Evolutionary conservation across 1,284 basidiomycete species (phyloP).

Genomic region (Hymenochaete sp.): DNA sequence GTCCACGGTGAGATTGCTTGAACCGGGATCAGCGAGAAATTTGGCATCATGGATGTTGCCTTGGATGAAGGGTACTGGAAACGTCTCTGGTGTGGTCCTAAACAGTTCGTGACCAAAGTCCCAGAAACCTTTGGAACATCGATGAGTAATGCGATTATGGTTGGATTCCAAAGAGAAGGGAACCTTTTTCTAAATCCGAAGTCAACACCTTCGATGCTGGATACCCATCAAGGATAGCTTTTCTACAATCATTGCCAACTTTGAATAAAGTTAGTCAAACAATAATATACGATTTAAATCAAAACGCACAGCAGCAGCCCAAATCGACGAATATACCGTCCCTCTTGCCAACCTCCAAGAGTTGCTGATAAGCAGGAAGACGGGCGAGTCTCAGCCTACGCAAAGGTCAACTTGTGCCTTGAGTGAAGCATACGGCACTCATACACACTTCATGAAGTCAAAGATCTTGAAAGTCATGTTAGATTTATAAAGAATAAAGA

Average conservation of each 20-base stretch:
- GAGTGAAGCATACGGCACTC: no score
- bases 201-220: constrained; percentile 21
- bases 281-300: not conserved
- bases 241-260: constrained; percentile 23
- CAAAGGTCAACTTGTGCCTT: no score
- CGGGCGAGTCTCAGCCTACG: no score
- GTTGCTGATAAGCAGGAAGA: constrained; percentile 34
- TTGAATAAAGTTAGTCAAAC: not conserved
- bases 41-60: constrained; percentile 26
- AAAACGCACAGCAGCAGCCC: not conserved
- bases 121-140: constrained; percentile 24
- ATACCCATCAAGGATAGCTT: constrained; percentile 21
- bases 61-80: constrained; percentile 27
- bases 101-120: constrained; percentile 29
- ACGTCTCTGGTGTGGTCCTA: constrained; percentile 23
- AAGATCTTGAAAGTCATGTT: no score
- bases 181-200: constrained; percentile 21
- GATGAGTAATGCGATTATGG: not conserved
- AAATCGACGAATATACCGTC: not conserved
- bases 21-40: constrained; percentile 20
- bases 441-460: no score
- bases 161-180: constrained; percentile 1
- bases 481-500: no score
- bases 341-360: not conserved
- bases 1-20: constrained; percentile 20